Base-by-base conservation (phyloP, 1,284 basidiomycete genomes). In the Entoloma clypeatum region DNA sequence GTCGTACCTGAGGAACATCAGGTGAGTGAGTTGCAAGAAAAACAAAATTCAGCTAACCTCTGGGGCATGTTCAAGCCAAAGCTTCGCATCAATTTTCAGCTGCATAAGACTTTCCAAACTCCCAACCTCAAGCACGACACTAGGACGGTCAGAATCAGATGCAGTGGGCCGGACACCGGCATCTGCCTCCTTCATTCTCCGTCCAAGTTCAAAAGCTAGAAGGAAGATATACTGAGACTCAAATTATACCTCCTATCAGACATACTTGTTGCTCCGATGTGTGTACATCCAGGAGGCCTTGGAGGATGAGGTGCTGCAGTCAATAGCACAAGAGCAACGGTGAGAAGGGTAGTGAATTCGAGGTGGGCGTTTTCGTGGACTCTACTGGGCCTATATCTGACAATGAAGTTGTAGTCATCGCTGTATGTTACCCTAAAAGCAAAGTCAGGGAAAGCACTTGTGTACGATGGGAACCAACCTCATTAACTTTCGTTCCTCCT, bases 371-470 rank as follows among this genome's bases (percentile, higher is more conserved):
- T 25, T 21, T 39, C 33, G 30, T 50, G 48, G 31, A 26, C 29
- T 31, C n/a, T 2, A 44, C 49, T 32, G 23, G 49, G 49, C 35
- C 43, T 43, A 21, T 30, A 51, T 36, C 38, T 48, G 32, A 51
- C 36, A 35, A 51, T 48, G 39, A 49, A 51, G 27, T 49, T 51
- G 31, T 43, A 16, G 23, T 46, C 47, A 41, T 51, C 47, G 27
- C 38, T 51, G 36, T 51, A 51, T 14, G 47, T 43, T 38, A 51
- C 41, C 32, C 44, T 46, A 45, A 28, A 46, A 51, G n/a, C 35
- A 23, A 51, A 44, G 14, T 51, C 41, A 49, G 41, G 38, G 39
- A 46, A 3, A 14, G 31, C 13, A 13, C 7, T 18, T 39, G 14
- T 36, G 31, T 49, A 43, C 35, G 39, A 43, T 30, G 18, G 35